These are phyloP conservation scores for Monilinia polystroma DNA, from an alignment of 2,329 filamentous ascomycete genomes.

Conservation along the genomic window DNA sequence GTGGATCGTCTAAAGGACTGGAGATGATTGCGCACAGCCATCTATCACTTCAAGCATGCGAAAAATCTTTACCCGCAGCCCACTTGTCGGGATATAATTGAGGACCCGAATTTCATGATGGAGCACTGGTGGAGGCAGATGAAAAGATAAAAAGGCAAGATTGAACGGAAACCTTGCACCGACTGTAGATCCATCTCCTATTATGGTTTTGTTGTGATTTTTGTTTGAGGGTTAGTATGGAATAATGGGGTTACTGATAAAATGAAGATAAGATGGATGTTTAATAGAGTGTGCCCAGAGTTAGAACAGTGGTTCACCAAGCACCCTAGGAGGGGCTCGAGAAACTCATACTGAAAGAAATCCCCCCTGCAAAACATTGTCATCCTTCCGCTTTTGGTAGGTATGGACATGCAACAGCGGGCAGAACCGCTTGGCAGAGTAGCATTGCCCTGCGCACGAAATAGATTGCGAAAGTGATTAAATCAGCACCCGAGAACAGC, in stretches of 20 bases:
- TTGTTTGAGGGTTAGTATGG: slow-evolving; percentile 5
- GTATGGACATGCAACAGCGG: neutral
- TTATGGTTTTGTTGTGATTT: neutral
- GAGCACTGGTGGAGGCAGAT: neutral
- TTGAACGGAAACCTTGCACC: slow-evolving; percentile 10
- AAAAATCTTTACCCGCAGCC: neutral
- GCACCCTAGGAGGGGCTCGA: slow-evolving; percentile 17
- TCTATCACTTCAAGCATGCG: slow-evolving; percentile 14
- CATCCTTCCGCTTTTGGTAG: slow-evolving; percentile 7
- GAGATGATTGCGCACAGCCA: slow-evolving; percentile 10
- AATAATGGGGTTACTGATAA: slow-evolving; percentile 3
- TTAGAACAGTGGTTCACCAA: slow-evolving; percentile 4
- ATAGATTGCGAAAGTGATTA: neutral
- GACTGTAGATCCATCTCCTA: slow-evolving; percentile 9
- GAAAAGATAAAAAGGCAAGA: slow-evolving; percentile 4
- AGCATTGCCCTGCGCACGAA: slow-evolving; percentile 1
- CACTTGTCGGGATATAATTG: slow-evolving; percentile 9
- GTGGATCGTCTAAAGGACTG: slow-evolving; percentile 8
- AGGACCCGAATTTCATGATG: neutral
- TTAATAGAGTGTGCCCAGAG: slow-evolving; percentile 2
- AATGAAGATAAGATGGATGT: slow-evolving; percentile 16
- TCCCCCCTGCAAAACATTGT: neutral
- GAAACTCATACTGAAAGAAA: neutral
- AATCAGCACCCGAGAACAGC: neutral
- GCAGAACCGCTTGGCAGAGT: slow-evolving; percentile 4